Conservation (phyloP, 2,329 filamentous ascomycete species). For the Chrysoporthe austroafricana region DNA sequence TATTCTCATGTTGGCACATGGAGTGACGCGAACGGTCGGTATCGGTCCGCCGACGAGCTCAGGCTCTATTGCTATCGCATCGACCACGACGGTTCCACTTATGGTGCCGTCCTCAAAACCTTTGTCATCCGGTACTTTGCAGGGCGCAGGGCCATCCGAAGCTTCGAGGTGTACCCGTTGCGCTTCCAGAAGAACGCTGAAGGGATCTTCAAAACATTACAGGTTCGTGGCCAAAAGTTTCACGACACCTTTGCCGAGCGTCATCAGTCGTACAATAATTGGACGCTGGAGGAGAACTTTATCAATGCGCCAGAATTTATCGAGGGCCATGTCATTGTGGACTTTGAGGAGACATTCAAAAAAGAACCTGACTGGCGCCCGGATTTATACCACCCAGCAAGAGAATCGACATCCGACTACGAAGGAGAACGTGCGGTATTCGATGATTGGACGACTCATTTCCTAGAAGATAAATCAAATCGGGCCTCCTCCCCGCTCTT, state of each 20-base stretch:
- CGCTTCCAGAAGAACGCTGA: neutral
- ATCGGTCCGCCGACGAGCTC: neutral
- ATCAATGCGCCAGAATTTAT: constrained; percentile 3
- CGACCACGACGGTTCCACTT: constrained; percentile 17
- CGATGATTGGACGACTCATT: neutral
- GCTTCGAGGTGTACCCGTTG: constrained; percentile 16
- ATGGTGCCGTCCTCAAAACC: constrained; percentile 8
- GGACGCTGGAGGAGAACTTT: neutral
- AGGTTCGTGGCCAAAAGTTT: neutral
- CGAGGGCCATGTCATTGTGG: constrained; percentile 16
- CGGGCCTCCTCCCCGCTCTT: neutral
- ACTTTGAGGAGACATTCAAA: constrained; percentile 14
- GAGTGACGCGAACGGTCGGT: neutral
- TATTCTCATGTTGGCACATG: neutral
- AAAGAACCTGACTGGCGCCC: constrained; percentile 10
- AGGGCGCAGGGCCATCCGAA: constrained; percentile 12
- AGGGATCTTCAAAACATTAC: neutral
- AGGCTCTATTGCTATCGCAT: constrained; percentile 20
- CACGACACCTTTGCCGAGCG: neutral
- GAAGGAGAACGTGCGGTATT: neutral
- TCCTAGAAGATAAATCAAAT: neutral
- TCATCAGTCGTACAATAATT: neutral
- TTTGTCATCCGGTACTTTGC: constrained; percentile 10
- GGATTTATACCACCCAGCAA: neutral
- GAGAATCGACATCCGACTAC: neutral